Conservation (phyloP, 148 eudicot species). For the Persicaria maculosa region DNA sequence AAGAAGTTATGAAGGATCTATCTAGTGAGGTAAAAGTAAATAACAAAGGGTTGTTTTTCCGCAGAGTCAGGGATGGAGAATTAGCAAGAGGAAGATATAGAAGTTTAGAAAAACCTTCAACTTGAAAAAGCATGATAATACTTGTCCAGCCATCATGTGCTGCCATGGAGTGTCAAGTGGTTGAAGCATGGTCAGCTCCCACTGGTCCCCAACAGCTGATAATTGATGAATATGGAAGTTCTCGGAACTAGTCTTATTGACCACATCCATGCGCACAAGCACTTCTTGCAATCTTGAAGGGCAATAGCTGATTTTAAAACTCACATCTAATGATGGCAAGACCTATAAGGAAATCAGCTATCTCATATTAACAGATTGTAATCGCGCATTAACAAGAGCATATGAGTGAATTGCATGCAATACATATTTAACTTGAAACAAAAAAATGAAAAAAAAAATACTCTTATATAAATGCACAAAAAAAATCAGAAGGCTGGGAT, state of each 20-base stretch:
- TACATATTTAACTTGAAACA: background rate
- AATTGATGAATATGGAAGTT: slow-evolving; percentile 76
- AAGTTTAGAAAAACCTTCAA: slow-evolving; percentile 58
- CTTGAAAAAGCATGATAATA: slow-evolving; percentile 79
- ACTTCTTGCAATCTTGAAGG: slow-evolving; percentile 73
- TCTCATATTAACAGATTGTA: background rate
- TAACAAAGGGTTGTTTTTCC: background rate
- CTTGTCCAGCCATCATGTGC: slow-evolving; percentile 64
- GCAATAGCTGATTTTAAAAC: slow-evolving; percentile 61
- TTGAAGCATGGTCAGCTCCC: slow-evolving; percentile 70
- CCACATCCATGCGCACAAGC: slow-evolving; percentile 77
- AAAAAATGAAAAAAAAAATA: background rate
- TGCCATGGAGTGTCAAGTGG: slow-evolving; percentile 54
- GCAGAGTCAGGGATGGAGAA: background rate
- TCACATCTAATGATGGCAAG: slow-evolving; percentile 75
- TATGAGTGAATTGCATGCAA: background rate
- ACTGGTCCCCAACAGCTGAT: slow-evolving; percentile 65
- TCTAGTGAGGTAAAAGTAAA: background rate
- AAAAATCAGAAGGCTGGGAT: background rate
- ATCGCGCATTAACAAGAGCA: background rate
- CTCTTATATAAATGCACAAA: background rate
- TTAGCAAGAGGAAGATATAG: background rate
- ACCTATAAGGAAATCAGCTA: slow-evolving; percentile 36
- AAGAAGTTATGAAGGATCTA: background rate
- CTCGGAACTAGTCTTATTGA: slow-evolving; percentile 68